Conservation (phyloP, 129 eudicot species). For the Chrysanthemum makinoi region DNA sequence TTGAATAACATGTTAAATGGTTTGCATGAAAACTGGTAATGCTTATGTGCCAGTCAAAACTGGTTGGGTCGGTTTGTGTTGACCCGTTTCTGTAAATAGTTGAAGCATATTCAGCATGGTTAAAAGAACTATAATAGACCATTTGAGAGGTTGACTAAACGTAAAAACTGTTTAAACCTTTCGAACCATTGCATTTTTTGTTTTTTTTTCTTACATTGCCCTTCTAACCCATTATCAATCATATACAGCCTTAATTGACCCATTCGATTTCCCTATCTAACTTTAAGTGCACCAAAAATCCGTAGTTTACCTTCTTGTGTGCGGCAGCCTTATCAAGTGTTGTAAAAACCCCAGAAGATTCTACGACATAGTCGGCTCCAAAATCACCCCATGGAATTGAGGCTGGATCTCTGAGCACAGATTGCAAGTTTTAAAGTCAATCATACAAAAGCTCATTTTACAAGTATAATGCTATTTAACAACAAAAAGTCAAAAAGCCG, state of each 20-base stretch:
- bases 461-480: background rate
- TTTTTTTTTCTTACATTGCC: background rate
- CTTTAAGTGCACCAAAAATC: background rate
- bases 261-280: background rate
- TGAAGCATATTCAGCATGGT: too few relatives aligned
- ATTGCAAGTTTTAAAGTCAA: background rate
- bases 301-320: constrained; percentile 65
- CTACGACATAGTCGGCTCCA: constrained; percentile 96
- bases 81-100: background rate
- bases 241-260: background rate
- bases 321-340: constrained; percentile 87
- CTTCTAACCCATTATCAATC: background rate
- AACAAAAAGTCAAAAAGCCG: background rate
- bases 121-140: too few relatives aligned
- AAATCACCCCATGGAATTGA: constrained; percentile 97
- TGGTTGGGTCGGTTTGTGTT: too few relatives aligned
- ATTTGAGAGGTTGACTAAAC: too few relatives aligned
- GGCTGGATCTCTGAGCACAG: constrained; percentile 70
- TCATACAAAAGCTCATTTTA: background rate
- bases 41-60: too few relatives aligned
- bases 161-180: too few relatives aligned
- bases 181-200: too few relatives aligned
- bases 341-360: constrained; percentile 93
- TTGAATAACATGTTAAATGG: too few relatives aligned
- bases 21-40: too few relatives aligned